These are phyloP conservation scores for Colletotrichum lentis DNA, from an alignment of 2,329 filamentous ascomycete genomes.

Conservation along the genomic window DNA sequence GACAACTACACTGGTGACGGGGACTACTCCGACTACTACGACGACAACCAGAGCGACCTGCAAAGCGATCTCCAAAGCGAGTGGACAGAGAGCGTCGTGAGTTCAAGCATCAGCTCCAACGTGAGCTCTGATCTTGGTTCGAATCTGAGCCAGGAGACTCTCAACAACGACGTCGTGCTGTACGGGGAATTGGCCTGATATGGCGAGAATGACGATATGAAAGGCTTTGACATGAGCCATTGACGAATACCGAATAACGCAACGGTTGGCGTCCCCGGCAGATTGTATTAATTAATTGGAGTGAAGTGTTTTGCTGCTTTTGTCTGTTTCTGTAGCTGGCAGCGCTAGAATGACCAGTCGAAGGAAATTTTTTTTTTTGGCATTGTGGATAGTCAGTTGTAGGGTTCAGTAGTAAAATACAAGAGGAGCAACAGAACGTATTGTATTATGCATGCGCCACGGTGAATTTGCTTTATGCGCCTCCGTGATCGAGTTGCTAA, in stretches of 20 bases:
- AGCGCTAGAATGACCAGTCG: conserved; percentile 5
- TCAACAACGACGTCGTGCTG: conserved; percentile 45
- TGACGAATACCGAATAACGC: conserved; percentile 1
- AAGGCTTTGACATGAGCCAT: background rate
- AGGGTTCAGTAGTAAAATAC: conserved; percentile 6
- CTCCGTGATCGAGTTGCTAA: background rate
- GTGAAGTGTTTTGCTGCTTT: conserved; percentile 21
- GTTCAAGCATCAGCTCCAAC: conserved; percentile 24
- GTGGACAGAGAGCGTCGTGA: conserved; percentile 57
- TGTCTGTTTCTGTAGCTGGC: conserved; percentile 19
- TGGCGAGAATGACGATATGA: background rate
- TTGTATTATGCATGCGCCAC: background rate
- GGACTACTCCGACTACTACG: conserved; percentile 47
- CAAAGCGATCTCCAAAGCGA: conserved; percentile 51
- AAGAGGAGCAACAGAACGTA: background rate
- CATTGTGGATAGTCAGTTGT: conserved; percentile 6
- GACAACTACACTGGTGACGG: conserved; percentile 50
- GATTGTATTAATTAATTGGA: conserved; percentile 9
- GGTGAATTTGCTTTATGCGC: background rate
- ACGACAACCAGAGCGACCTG: conserved; percentile 44
- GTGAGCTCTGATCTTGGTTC: conserved; percentile 23
- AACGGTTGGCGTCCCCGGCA: conserved; percentile 16
- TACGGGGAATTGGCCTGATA: conserved; percentile 43
- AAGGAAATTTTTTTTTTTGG: background rate
- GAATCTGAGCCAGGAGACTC: conserved; percentile 38